A percentile compares a stretch with the other conserved stretches of the same genome.
Conservation (phyloP, 192 early-diverging fungal genomes). For the Backusella macrospora region DNA sequence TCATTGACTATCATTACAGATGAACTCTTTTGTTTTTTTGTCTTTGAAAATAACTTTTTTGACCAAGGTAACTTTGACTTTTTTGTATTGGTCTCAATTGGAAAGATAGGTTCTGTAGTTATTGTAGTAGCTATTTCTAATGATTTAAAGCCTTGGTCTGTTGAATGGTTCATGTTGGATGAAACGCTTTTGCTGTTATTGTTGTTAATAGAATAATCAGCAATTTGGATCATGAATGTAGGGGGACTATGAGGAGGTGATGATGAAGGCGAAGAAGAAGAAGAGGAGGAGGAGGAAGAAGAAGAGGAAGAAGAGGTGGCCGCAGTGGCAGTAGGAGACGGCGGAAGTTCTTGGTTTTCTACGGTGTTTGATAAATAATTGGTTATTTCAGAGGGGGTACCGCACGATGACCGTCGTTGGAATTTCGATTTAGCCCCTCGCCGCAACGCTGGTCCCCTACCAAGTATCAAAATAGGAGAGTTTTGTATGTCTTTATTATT, state of each 20-base stretch:
- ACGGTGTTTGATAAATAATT: conserved; percentile 8
- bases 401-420: conserved; percentile 14
- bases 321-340: background rate
- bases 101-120: background rate
- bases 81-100: background rate
- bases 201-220: background rate
- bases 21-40: conserved; percentile 6
- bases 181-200: background rate
- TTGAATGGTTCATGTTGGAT: background rate
- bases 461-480: conserved; percentile 12
- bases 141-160: background rate
- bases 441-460: background rate
- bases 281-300: background rate
- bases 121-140: background rate
- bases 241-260: background rate
- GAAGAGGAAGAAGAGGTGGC: background rate
- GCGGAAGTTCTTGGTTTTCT: conserved; percentile 11
- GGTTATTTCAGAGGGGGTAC: conserved; percentile 3
- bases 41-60: background rate
- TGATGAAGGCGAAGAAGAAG: background rate
- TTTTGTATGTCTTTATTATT: conserved; percentile 9
- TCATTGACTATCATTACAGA: background rate
- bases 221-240: background rate
- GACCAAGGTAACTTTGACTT: conserved; percentile 2
- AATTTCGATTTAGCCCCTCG: conserved; percentile 12